Evolutionary conservation across 352 stramenopile species (phyloP).

Genomic region (Phytophthora pini): DNA sequence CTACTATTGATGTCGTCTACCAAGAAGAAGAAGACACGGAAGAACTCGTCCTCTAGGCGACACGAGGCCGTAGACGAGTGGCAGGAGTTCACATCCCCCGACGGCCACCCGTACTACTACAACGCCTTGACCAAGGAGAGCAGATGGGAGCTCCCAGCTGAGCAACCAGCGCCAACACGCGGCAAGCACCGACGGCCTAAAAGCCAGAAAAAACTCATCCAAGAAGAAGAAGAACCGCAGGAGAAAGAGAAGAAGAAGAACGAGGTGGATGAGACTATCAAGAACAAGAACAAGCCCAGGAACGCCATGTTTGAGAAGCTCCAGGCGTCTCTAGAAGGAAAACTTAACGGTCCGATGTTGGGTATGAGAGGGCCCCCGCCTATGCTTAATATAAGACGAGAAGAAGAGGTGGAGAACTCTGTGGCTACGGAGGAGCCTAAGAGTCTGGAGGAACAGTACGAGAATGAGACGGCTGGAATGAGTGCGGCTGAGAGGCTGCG

Average conservation of each 20-base stretch:
- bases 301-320: slow-evolving; percentile 57
- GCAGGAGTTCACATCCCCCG: slow-evolving; percentile 63
- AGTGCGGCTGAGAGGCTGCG: slow-evolving; percentile 65
- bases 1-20: slow-evolving; percentile 4
- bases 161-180: slow-evolving; percentile 4
- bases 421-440: slow-evolving; percentile 2
- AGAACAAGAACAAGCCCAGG: slow-evolving; percentile 15
- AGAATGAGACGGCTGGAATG: slow-evolving; percentile 67
- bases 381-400: slow-evolving; percentile 38
- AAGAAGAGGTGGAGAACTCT: slow-evolving; percentile 1
- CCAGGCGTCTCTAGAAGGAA: slow-evolving; percentile 61
- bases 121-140: slow-evolving; percentile 70
- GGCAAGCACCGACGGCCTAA: slow-evolving; percentile 13
- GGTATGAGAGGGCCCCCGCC: slow-evolving; percentile 26
- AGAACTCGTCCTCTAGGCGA: slow-evolving; percentile 9
- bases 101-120: slow-evolving; percentile 72
- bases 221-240: slow-evolving; percentile 18
- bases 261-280: not conserved
- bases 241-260: not conserved
- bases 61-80: slow-evolving; percentile 37
- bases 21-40: slow-evolving; percentile 11
- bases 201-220: slow-evolving; percentile 5
- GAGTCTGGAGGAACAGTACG: slow-evolving; percentile 51
- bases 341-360: slow-evolving; percentile 34
- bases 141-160: slow-evolving; percentile 58